Evolutionary conservation across 2,329 filamentous ascomycete genomes (phyloP).

Genomic region (Stemphylium lycopersici): DNA sequence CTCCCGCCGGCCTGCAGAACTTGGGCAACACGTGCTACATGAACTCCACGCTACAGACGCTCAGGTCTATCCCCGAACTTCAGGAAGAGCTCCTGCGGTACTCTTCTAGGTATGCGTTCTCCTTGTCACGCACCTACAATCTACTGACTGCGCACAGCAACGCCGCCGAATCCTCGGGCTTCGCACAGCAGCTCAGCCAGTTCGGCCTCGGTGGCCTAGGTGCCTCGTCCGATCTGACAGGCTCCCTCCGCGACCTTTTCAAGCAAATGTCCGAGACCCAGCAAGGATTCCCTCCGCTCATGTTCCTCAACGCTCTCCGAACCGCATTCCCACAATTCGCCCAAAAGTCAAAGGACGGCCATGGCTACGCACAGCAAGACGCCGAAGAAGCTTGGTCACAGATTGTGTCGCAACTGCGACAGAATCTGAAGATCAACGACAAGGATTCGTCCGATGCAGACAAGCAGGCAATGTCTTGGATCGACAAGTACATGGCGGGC

Average conservation of each 20-base stretch:
- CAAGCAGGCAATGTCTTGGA: slow-evolving; percentile 67
- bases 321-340: slow-evolving; percentile 89
- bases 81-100: slow-evolving; percentile 77
- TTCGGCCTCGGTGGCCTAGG: slow-evolving; percentile 65
- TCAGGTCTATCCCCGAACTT: slow-evolving; percentile 88
- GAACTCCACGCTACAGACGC: slow-evolving; percentile 93
- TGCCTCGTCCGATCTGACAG: slow-evolving; percentile 72
- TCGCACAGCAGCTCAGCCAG: slow-evolving; percentile 49
- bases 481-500: slow-evolving; percentile 90
- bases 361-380: slow-evolving; percentile 95
- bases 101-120: slow-evolving; percentile 46
- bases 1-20: slow-evolving; percentile 86
- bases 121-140: background rate
- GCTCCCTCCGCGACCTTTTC: slow-evolving; percentile 81
- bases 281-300: slow-evolving; percentile 79
- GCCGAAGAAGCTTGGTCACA: slow-evolving; percentile 98
- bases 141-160: slow-evolving; percentile 31
- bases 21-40: slow-evolving; percentile 98
- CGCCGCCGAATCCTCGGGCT: slow-evolving; percentile 38
- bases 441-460: slow-evolving; percentile 46
- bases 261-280: slow-evolving; percentile 89
- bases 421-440: slow-evolving; percentile 73
- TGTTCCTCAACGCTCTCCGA: slow-evolving; percentile 82
- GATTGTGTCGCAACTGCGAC: slow-evolving; percentile 81
- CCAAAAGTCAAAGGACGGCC: slow-evolving; percentile 80